These are phyloP conservation scores for Colletotrichum sp. DNA, from an alignment of 2,329 filamentous ascomycete genomes.

Conservation along the genomic window DNA sequence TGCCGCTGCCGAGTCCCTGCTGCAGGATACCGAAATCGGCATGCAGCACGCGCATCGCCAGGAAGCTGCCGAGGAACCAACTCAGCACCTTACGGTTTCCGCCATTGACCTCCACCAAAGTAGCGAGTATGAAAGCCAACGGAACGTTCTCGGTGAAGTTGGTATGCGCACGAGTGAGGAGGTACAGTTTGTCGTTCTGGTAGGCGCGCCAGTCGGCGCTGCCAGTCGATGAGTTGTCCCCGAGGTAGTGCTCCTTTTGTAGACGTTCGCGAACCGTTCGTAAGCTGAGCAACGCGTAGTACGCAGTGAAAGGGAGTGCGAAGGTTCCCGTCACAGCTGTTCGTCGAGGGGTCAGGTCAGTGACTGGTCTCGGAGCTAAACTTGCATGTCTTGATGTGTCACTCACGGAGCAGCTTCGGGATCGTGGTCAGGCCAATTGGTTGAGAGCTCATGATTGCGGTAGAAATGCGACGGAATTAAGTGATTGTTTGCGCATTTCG, in stretches of 20 bases:
- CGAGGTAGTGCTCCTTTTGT: neutral
- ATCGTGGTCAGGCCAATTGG: constrained; percentile 2
- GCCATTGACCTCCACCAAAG: neutral
- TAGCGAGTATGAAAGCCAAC: neutral
- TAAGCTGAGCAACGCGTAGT: constrained; percentile 12
- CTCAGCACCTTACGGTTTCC: neutral
- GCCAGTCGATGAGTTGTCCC: neutral
- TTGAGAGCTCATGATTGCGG: neutral
- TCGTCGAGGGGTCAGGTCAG: neutral
- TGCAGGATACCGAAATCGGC: constrained; percentile 1
- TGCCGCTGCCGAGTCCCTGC: neutral
- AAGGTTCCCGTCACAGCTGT: constrained; percentile 4
- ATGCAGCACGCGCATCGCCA: neutral
- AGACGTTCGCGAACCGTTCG: neutral
- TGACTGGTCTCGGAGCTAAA: neutral
- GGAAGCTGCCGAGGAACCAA: constrained; percentile 1
- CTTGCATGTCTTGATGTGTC: neutral
- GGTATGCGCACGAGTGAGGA: neutral
- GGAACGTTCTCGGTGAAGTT: constrained; percentile 8
- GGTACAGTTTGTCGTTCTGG: neutral
- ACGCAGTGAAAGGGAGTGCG: constrained; percentile 7
- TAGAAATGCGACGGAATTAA: neutral
- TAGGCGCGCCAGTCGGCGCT: neutral
- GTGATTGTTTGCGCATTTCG: neutral
- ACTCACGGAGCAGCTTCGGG: constrained; percentile 12